Evolutionary conservation across 129 eudicot genomes (phyloP).

Genomic region (Artemisia tridentata): DNA sequence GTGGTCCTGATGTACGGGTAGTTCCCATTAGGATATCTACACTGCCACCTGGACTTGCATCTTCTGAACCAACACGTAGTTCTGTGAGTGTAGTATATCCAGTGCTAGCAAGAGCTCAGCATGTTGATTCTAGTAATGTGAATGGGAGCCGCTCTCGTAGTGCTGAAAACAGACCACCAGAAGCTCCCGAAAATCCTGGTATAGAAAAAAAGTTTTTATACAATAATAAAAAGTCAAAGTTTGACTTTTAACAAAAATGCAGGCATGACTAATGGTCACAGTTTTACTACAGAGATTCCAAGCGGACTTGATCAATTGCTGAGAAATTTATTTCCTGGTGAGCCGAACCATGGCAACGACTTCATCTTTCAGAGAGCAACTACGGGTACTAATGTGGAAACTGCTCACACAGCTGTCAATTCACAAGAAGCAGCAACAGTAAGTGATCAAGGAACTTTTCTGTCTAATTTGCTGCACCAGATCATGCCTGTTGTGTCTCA

Average conservation of each 20-base stretch:
- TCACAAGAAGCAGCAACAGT: constrained; percentile 44
- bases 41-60: constrained; percentile 51
- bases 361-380: constrained; percentile 34
- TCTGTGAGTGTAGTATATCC: constrained; percentile 68
- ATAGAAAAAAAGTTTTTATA: no score
- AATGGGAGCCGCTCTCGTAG: constrained; percentile 23
- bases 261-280: constrained; percentile 41
- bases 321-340: constrained; percentile 56
- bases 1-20: constrained; percentile 54
- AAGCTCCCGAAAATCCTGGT: constrained; percentile 10
- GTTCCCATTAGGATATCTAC: constrained; percentile 66
- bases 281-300: constrained; percentile 40
- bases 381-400: constrained; percentile 13
- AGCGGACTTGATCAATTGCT: constrained; percentile 51
- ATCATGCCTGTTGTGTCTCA: constrained; percentile 75
- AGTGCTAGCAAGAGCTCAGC: constrained; percentile 61
- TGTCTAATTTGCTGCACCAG: constrained; percentile 75
- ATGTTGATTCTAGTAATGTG: constrained; percentile 35
- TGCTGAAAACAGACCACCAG: constrained; percentile 27
- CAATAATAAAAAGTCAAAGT: no score
- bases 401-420: constrained; percentile 29
- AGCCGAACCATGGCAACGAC: constrained; percentile 29
- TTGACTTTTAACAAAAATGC: constrained; percentile 8
- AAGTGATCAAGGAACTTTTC: constrained; percentile 58
- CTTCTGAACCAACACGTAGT: constrained; percentile 50